Percentiles rank a stretch among this genome's conserved stretches.
phyloP scores from a whole-genome alignment of 2,329 filamentous ascomycete species.

The Beauveria sp. region DNA sequence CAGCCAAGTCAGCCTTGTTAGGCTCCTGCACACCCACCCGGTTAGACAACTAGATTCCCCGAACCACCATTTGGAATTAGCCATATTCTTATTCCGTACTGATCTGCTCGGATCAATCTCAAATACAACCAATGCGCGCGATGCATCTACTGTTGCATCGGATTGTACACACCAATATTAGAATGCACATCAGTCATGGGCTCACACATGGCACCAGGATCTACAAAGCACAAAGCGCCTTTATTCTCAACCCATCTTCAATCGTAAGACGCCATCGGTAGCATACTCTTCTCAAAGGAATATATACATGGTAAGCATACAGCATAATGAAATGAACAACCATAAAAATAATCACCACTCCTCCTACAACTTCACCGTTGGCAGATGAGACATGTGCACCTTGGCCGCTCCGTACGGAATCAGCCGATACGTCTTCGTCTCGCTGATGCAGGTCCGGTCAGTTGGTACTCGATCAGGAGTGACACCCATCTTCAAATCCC shows the following conservation, averaged over 20 bases:
- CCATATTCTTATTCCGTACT: background rate
- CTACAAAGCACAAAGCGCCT: background rate
- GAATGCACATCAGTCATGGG: background rate
- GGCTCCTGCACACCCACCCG: background rate
- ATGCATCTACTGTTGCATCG: background rate
- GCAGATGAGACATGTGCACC: slow-evolving; percentile 31
- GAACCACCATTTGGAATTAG: background rate
- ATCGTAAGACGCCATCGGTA: background rate
- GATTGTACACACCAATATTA: background rate
- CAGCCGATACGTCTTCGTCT: slow-evolving; percentile 25
- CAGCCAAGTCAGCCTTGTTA: background rate
- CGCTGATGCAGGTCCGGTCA: slow-evolving; percentile 17
- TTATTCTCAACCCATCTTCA: background rate
- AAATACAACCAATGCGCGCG: background rate
- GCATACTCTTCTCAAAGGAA: background rate
- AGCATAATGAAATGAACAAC: background rate
- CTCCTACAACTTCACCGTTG: slow-evolving; percentile 12
- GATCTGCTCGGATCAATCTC: background rate
- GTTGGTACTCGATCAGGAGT: slow-evolving; percentile 22
- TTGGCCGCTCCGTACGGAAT: slow-evolving; percentile 39
- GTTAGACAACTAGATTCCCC: background rate
- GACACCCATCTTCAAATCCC: slow-evolving; percentile 23
- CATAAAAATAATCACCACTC: background rate
- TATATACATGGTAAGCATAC: background rate
- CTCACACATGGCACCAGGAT: background rate